These are phyloP conservation scores for Cucurbita moschata DNA, from an alignment of 306 rosid genomes.

Conservation along the genomic window DNA sequence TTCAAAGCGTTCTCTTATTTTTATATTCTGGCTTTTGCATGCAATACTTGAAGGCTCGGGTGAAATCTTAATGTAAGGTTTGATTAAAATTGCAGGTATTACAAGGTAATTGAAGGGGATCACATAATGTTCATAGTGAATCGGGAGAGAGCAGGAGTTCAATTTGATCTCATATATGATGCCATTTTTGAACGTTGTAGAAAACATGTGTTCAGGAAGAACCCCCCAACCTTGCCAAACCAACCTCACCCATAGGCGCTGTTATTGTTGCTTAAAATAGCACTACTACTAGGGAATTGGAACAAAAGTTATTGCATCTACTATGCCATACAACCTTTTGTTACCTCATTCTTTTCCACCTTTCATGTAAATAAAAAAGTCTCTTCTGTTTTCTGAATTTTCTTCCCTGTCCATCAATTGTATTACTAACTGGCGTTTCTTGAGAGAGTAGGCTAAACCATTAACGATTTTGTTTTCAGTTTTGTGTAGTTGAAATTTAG, in stretches of 20 bases:
- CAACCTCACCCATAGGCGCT: conserved; percentile 32
- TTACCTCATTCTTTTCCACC: not conserved
- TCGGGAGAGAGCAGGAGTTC: conserved; percentile 90
- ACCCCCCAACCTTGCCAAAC: conserved; percentile 59
- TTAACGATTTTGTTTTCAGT: too few species aligned
- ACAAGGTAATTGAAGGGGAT: conserved; percentile 83
- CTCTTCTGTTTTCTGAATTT: not conserved
- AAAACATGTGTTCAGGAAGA: conserved; percentile 66
- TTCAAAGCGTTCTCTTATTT: not conserved
- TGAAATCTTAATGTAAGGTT: not conserved
- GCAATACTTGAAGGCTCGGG: too few species aligned
- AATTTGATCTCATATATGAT: conserved; percentile 77
- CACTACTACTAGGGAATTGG: not conserved
- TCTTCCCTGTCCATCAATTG: not conserved
- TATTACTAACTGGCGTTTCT: not conserved
- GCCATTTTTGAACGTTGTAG: conserved; percentile 91
- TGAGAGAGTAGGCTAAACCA: not conserved
- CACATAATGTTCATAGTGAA: conserved; percentile 70
- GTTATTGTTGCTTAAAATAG: not conserved
- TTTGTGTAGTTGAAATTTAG: too few species aligned
- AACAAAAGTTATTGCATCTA: not conserved
- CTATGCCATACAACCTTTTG: not conserved
- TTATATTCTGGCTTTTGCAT: not conserved
- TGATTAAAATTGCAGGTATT: conserved; percentile 50
- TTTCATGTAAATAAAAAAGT: not conserved